phyloP scores from a whole-genome alignment of 2,329 filamentous ascomycete genomes.

The Colletotrichum lupini region DNA sequence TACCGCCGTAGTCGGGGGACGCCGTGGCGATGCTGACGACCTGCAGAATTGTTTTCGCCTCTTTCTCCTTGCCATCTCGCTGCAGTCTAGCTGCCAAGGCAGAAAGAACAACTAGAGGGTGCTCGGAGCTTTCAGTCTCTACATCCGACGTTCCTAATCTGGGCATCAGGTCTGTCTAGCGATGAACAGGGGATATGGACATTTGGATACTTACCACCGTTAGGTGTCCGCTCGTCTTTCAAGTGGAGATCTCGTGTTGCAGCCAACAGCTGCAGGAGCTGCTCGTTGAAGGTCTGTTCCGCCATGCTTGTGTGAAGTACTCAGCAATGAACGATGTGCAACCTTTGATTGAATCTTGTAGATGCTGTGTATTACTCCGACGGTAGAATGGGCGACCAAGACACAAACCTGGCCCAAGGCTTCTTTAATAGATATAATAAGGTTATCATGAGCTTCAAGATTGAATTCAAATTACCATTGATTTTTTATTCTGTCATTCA shows the following conservation, averaged over 20 bases:
- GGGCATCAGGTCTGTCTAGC: background rate
- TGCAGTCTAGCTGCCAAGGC: background rate
- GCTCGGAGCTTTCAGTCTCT: background rate
- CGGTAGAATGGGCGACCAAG: background rate
- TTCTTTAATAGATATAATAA: background rate
- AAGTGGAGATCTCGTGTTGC: background rate
- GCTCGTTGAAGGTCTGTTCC: background rate
- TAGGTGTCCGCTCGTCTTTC: background rate
- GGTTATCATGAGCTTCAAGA: background rate
- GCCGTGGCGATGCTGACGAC: constrained; percentile 5
- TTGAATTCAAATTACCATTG: background rate
- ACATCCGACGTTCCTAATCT: background rate
- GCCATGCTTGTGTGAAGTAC: background rate
- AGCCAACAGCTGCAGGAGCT: background rate
- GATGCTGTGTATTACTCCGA: background rate
- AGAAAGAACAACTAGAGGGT: background rate
- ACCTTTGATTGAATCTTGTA: background rate
- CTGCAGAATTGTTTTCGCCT: background rate
- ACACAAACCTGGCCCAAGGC: background rate
- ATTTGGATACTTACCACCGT: background rate
- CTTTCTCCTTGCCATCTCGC: background rate
- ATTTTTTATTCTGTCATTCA: background rate
- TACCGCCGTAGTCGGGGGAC: constrained; percentile 20
- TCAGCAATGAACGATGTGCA: background rate
- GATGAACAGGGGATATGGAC: background rate